Percentiles rank a stretch among this genome's conserved stretches.
phyloP scores from a whole-genome alignment of 2,329 filamentous ascomycete genomes.

The Truncatella angustata region DNA sequence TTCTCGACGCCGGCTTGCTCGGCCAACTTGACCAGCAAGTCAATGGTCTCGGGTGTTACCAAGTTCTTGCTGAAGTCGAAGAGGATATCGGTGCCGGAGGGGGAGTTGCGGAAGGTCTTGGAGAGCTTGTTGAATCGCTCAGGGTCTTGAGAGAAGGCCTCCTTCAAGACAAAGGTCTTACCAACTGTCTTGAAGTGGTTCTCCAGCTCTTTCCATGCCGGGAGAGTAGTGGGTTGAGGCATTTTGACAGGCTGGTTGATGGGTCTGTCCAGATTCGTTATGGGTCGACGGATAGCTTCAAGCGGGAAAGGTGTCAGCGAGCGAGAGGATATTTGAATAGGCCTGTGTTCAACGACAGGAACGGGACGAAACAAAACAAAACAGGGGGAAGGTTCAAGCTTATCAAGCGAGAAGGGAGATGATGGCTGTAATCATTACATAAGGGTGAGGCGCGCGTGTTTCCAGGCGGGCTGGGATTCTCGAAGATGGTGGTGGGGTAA shows the following conservation, averaged over 20 bases:
- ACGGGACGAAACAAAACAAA: background rate
- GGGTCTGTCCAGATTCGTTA: background rate
- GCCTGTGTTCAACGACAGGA: background rate
- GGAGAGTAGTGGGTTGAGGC: constrained; percentile 81
- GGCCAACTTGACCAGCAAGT: constrained; percentile 83
- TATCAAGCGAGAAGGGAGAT: background rate
- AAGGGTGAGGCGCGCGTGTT: constrained; percentile 2
- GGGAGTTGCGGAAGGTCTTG: constrained; percentile 76
- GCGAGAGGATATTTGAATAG: background rate
- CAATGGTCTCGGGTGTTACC: constrained; percentile 86
- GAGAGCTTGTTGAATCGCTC: constrained; percentile 88
- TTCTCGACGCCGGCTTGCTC: constrained; percentile 88
- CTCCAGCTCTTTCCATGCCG: constrained; percentile 87
- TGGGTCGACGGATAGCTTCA: background rate
- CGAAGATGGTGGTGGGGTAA: constrained; percentile 2
- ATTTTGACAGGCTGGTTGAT: constrained; percentile 43
- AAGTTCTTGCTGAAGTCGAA: constrained; percentile 99
- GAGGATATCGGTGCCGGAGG: constrained; percentile 81
- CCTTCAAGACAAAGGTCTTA: constrained; percentile 88
- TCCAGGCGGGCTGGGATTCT: constrained; percentile 3
- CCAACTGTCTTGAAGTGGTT: constrained; percentile 83
- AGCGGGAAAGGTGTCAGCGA: background rate
- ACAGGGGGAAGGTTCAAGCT: background rate
- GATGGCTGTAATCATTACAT: background rate
- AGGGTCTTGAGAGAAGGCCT: constrained; percentile 86